Percentiles rank a stretch among this genome's conserved stretches.
Conservation (phyloP, 2,329 filamentous ascomycete genomes). For the Claviceps sp. region DNA sequence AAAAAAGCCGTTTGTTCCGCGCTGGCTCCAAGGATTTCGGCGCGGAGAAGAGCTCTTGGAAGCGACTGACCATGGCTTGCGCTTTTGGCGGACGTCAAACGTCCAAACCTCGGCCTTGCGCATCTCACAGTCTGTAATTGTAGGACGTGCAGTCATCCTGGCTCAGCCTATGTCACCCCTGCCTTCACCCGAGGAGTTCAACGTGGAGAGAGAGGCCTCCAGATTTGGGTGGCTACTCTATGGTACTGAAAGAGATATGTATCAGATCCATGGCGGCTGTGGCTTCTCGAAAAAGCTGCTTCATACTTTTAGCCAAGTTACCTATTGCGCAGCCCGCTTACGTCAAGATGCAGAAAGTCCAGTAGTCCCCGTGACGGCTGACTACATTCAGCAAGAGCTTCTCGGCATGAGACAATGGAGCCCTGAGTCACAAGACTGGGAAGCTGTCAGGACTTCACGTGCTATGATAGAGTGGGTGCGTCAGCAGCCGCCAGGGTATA, state of each 20-base stretch:
- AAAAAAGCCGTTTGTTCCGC: constrained; percentile 18
- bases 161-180: constrained; percentile 26
- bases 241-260: constrained; percentile 20
- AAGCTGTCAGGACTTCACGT: constrained; percentile 6
- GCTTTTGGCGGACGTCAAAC: constrained; percentile 22
- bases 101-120: constrained; percentile 21
- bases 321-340: constrained; percentile 21
- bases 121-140: constrained; percentile 25
- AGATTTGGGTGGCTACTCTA: constrained; percentile 27
- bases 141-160: constrained; percentile 25
- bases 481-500: constrained; percentile 9
- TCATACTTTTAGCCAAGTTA: constrained; percentile 24
- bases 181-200: constrained; percentile 13
- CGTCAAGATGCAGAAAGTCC: constrained; percentile 19
- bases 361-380: constrained; percentile 18
- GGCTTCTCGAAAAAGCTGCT: constrained; percentile 27
- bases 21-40: constrained; percentile 25
- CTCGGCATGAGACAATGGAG: constrained; percentile 23
- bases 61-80: constrained; percentile 20
- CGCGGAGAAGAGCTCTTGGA: constrained; percentile 22
- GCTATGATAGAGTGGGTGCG: constrained; percentile 19
- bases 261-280: constrained; percentile 27
- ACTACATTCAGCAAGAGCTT: constrained; percentile 16
- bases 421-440: constrained; percentile 15
- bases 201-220: constrained; percentile 15